Base-by-base conservation (phyloP, 805 yeast genomes). In the Wickerhamomyces strasburgensis region DNA sequence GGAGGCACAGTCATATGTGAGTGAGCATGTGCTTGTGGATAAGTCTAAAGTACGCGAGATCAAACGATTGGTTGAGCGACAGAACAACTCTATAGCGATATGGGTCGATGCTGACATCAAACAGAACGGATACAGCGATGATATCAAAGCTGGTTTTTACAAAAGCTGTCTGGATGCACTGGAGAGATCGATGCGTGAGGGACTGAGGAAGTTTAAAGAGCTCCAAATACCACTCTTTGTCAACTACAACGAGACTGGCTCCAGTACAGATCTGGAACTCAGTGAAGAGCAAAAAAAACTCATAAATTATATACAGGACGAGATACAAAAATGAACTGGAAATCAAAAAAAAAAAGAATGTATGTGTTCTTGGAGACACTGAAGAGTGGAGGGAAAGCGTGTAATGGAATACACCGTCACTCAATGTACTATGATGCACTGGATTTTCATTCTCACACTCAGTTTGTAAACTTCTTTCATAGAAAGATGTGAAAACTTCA, bases 351-450 rank as follows among this genome's bases (percentile, higher is more conserved):
- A 15, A 29, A 11, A 29, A 9, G 3, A 15, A 42, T 53, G 56
- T 53, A 21, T 34, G 58, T 53, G 54, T 34, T 37, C 52, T 47
- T 53, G 58, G 58, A 52, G 58, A 51, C 58, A 43, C 56, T 48
- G 56, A 44, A 42, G 30, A 49, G 54, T 47, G 30, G 19, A 28
- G 19, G 27, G 6, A n/a, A n/a, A n/a, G n/a, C n/a, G n/a, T n/a
- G n/a, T n/a, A n/a, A n/a, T n/a, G n/a, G n/a, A n/a, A n/a, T n/a
- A n/a, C n/a, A n/a, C n/a, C n/a, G 14, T 26, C 40, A 43, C 43
- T 38, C 55, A 48, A 47, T 39, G 58, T 52, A 52, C 58, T 53
- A 53, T 53, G 58, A 53, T 51, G 55, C 53, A 53, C 58, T 35
- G 30, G 6, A 34, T 37, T 27, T 19, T 29, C 32, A 38, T 31